A percentile compares a stretch with the other conserved stretches of the same genome.
These are phyloP conservation scores for Rhizopogon rudus DNA, from an alignment of 768 basidiomycete genomes.

Conservation along the genomic window DNA sequence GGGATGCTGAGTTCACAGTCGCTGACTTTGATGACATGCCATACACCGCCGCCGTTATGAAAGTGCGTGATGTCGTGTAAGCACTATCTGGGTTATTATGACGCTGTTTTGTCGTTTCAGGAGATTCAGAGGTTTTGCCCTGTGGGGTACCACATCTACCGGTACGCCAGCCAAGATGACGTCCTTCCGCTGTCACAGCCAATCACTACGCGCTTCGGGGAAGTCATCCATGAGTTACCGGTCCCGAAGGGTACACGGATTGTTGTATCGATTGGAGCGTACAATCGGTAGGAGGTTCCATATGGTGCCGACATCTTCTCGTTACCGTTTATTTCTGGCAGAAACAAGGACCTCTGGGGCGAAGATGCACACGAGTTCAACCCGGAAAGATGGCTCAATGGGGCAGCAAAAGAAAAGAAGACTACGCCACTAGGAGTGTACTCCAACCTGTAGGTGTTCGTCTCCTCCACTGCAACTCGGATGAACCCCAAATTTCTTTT, in stretches of 20 bases:
- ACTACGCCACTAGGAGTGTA: conserved; percentile 8
- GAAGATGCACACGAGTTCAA: no score
- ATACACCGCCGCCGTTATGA: no score
- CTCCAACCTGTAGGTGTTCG: conserved; percentile 20
- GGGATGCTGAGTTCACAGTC: conserved; percentile 34
- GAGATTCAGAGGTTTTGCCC: conserved; percentile 46
- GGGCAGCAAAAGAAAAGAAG: no score
- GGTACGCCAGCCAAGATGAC: conserved; percentile 48
- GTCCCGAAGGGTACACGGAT: no score
- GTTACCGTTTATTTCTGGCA: conserved; percentile 3
- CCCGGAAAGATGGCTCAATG: no score
- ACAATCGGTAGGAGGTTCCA: not conserved
- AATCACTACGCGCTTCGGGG: no score
- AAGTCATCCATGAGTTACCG: no score
- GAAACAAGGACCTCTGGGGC: conserved; percentile 22
- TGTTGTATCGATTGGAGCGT: no score
- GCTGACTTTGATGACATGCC: conserved; percentile 42
- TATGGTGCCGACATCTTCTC: not conserved
- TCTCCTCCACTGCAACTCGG: not conserved
- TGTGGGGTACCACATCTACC: conserved; percentile 44
- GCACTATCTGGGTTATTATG: no score
- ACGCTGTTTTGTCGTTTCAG: conserved; percentile 17
- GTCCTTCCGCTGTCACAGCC: conserved; percentile 48
- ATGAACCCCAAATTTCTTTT: no score
- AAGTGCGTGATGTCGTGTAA: no score